Evolutionary conservation across 2,329 filamentous ascomycete genomes (phyloP).

Genomic region (Pseudogymnoascus destructans): DNA sequence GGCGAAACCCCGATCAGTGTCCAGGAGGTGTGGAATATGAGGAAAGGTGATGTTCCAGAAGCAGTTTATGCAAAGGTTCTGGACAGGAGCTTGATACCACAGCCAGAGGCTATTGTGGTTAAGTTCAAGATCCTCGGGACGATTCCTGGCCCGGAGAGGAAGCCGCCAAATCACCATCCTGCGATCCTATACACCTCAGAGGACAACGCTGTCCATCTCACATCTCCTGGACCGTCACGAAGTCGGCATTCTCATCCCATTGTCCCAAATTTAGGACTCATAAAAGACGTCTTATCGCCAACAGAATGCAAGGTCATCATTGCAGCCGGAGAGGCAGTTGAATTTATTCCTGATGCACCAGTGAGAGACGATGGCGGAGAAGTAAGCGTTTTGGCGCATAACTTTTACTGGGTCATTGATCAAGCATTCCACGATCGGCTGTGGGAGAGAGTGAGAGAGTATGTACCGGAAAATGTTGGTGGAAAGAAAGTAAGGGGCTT

Average conservation of each 20-base stretch:
- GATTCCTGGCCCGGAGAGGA: slow-evolving; percentile 44
- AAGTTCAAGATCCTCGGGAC: slow-evolving; percentile 47
- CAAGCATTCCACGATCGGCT: slow-evolving; percentile 47
- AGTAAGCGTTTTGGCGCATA: slow-evolving; percentile 53
- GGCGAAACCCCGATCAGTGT: slow-evolving; percentile 37
- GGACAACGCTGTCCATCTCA: slow-evolving; percentile 42
- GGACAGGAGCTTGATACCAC: slow-evolving; percentile 36
- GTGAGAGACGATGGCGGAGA: slow-evolving; percentile 49
- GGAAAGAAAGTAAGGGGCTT: slow-evolving; percentile 48
- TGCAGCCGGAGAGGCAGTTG: slow-evolving; percentile 49
- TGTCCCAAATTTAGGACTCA: slow-evolving; percentile 48
- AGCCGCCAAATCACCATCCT: slow-evolving; percentile 54
- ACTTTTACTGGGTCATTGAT: slow-evolving; percentile 62
- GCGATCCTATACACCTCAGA: slow-evolving; percentile 51
- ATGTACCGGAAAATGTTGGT: slow-evolving; percentile 41
- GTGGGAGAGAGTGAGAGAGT: slow-evolving; percentile 46
- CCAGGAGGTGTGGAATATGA: slow-evolving; percentile 48
- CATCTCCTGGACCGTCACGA: slow-evolving; percentile 33
- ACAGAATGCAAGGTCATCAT: slow-evolving; percentile 54
- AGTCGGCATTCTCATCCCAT: slow-evolving; percentile 43
- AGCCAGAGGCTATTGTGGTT: slow-evolving; percentile 28
- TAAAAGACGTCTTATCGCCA: slow-evolving; percentile 45
- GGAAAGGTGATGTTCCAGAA: slow-evolving; percentile 29
- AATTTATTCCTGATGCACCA: slow-evolving; percentile 55
- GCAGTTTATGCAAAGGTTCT: slow-evolving; percentile 43